Percentiles rank a stretch among this genome's conserved stretches.
Conservation (phyloP, 176 grass and related monocot genomes). For the Lolium perenne region DNA sequence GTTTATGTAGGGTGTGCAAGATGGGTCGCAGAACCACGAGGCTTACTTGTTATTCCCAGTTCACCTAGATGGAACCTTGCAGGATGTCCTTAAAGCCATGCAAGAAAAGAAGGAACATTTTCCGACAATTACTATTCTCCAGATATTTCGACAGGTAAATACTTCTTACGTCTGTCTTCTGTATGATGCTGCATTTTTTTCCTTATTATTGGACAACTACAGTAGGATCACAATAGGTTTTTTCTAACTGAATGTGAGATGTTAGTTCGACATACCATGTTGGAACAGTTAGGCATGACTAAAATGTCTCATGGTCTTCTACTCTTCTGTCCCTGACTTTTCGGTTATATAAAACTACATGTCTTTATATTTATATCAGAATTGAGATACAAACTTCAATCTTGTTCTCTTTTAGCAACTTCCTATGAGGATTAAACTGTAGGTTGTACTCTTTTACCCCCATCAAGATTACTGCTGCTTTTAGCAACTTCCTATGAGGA, state of each 20-base stretch:
- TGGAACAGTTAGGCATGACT: neutral
- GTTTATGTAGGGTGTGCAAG: conserved; percentile 64
- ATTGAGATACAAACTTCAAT: neutral
- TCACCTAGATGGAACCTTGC: conserved; percentile 89
- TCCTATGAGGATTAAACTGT: neutral
- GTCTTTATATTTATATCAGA: conserved; percentile 19
- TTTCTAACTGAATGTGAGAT: neutral
- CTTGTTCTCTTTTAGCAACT: neutral
- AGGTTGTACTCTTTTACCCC: neutral
- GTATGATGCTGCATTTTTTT: neutral
- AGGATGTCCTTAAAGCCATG: conserved; percentile 68
- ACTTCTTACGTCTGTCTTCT: conserved; percentile 38
- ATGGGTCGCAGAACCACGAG: conserved; percentile 72
- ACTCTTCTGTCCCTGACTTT: neutral
- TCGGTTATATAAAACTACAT: neutral
- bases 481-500: neutral
- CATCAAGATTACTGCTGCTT: neutral
- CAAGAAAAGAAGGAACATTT: conserved; percentile 73
- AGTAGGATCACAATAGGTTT: neutral
- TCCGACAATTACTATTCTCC: conserved; percentile 66
- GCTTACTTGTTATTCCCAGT: conserved; percentile 92
- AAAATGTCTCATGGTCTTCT: neutral
- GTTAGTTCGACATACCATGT: neutral
- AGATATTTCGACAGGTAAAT: conserved; percentile 89
- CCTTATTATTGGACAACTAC: neutral